Evolutionary conservation across 371 early-diverging fungal genomes (phyloP).

Genomic region (Sporodiniella umbellata): DNA sequence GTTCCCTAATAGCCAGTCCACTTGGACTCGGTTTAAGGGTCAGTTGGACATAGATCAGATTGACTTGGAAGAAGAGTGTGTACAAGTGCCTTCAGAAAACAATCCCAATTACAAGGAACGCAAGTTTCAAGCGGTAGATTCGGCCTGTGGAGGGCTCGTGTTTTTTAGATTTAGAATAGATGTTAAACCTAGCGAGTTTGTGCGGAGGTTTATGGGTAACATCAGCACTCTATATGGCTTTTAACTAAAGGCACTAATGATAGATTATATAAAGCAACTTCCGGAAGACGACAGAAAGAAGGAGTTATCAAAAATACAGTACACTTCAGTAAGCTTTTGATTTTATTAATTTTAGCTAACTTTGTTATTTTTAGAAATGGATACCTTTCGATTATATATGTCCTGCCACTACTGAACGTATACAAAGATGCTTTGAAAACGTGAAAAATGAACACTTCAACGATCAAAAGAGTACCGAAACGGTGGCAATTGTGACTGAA

Average conservation of each 20-base stretch:
- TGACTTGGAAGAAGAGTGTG: constrained; percentile 24
- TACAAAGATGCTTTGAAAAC: constrained; percentile 31
- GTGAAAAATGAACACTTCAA: constrained; percentile 20
- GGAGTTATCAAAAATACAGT: constrained; percentile 22
- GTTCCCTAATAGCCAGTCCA: constrained; percentile 40
- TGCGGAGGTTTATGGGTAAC: constrained; percentile 39
- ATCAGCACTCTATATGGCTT: background rate
- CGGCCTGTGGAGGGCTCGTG: constrained; percentile 51
- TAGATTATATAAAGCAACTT: constrained; percentile 26
- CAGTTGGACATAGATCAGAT: constrained; percentile 36
- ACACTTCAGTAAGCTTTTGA: constrained; percentile 32
- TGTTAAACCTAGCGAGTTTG: constrained; percentile 43
- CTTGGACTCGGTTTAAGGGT: constrained; percentile 44
- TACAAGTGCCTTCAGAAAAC: constrained; percentile 18
- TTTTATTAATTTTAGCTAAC: background rate
- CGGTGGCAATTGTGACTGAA: constrained; percentile 47
- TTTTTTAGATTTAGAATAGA: constrained; percentile 54
- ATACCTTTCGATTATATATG: constrained; percentile 54
- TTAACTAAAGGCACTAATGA: no score
- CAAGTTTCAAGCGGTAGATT: constrained; percentile 49
- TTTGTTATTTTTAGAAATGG: constrained; percentile 31
- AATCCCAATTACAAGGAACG: constrained; percentile 38
- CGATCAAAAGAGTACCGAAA: constrained; percentile 7
- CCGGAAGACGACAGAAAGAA: constrained; percentile 23
- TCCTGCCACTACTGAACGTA: constrained; percentile 42